phyloP scores from a whole-genome alignment of 169 alveolate species.

The Neospora caninum region DNA sequence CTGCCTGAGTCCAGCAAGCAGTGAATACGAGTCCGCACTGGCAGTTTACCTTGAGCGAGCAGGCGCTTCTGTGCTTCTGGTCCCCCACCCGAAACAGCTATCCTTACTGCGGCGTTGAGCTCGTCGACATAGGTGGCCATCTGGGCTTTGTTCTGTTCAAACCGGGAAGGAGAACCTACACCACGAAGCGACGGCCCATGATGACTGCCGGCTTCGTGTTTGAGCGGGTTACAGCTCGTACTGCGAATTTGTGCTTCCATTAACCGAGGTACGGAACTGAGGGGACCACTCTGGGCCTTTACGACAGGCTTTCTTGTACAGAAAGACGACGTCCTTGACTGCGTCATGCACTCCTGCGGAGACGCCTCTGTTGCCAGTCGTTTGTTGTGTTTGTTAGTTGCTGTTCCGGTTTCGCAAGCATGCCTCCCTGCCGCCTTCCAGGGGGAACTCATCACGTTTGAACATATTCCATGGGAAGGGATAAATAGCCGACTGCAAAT shows the following conservation, averaged over 20 bases:
- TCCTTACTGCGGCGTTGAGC: neutral
- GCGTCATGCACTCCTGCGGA: too few species aligned
- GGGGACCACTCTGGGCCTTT: neutral
- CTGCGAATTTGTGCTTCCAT: neutral
- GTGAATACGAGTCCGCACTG: conserved; percentile 77
- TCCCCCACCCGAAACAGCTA: conserved; percentile 62
- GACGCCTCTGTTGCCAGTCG: too few species aligned
- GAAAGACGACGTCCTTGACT: too few species aligned
- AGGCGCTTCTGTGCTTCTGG: conserved; percentile 55
- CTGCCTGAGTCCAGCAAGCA: conserved; percentile 70
- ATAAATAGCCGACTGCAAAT: too few species aligned
- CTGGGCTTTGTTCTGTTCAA: neutral
- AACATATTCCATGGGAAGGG: too few species aligned
- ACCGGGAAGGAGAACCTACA: neutral
- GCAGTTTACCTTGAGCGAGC: conserved; percentile 54
- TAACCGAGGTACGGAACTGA: neutral
- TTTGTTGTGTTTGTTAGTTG: too few species aligned
- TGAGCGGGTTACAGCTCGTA: neutral
- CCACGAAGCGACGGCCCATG: neutral
- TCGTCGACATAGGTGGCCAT: neutral
- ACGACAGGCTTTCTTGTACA: too few species aligned
- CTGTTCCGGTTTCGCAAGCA: too few species aligned
- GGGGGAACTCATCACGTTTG: too few species aligned
- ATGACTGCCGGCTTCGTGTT: neutral
- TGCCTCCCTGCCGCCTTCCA: too few species aligned